Evolutionary conservation across 208 protist species (phyloP), one percentile per base, ranked within the genome.

Genomic region (Trypanosoma grayi): DNA sequence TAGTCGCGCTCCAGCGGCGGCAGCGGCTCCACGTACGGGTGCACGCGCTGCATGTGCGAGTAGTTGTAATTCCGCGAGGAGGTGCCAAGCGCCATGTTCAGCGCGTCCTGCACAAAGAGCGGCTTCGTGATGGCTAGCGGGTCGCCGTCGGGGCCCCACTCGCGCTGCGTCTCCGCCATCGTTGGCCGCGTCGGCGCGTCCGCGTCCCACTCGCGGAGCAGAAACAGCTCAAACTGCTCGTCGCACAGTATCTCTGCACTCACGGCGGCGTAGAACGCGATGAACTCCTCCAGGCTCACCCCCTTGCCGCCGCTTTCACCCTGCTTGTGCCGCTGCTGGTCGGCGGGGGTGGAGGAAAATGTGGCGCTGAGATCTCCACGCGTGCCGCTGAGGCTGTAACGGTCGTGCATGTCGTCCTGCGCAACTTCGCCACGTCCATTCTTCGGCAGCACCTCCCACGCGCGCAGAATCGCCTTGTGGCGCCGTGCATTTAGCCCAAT

Each of bases 191-290:
- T 60, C 24, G 75, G 40, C 33, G 75, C 60, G 58, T 95, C 90
- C 0, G 86, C 81, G 14, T 65, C 69, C 81, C 85, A 93, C 47
- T 87, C 77, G 30, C 73, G 73, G 40, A 95, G 75, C 60, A 93
- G 56, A 18, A 58, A 59, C 28, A 80, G 34, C 43, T 82, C 79
- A 62, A 95, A 95, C 39, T 67, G 57, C 70, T 95, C 90, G 54
- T 95, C 90, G 0, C 60, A 53, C 4, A 60, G 30, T 31, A 83
- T 72, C 20, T 72, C 34, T 7, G 58, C 60, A 48, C 86, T 93
- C 30, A 93, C 56, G 13, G 74, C 84, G 31, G 86, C 76, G 70
- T 87, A 92, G 60, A 82, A 95, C 31, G 82, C 86, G 18, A 92
- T 11, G 52, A 90, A 89, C 60, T 87, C 85, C 11, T 72, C 81